Base-by-base conservation (phyloP, 2,329 filamentous ascomycete genomes). In the Corynespora cassiicola region DNA sequence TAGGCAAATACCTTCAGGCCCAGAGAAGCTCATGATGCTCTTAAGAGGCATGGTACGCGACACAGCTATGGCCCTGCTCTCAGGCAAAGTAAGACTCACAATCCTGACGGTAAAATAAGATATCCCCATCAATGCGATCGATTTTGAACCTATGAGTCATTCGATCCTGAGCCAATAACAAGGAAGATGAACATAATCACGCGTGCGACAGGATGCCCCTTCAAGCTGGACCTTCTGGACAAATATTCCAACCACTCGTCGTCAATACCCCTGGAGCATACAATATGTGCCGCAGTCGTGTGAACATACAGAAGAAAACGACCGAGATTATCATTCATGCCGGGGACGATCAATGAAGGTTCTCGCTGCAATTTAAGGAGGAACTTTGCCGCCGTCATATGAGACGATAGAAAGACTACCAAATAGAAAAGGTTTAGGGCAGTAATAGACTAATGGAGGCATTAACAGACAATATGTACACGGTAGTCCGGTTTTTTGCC, bases 21-120 rank as follows among this genome's bases (percentile, higher is more conserved):
- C 39, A 31, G 42, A 42, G 47, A 47, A 44, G 42, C 39, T 19
- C 44, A 47, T 36, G 31, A 41, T 15, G 47, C 47, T 6, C 43
- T 50, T 19, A 50, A 42, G 31, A 34, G 17, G 29, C 34, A 50
- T 33, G 31, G 43, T 27, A 46, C 42, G 34, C 34, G 42, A 18
- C 31, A 50, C 34, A 26, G 39, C 27, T 50, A 50, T 27, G 43
- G 47, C 36, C 47, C 47, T 23, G 34, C 43, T 18, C 39, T 43
- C 10, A 45, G 45, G 35, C 36, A 29, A n/a, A 14, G 42, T 41
- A 29, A 24, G 17, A 35, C 42, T 42, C 36, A 50, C 22, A 38
- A 50, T 37, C 40, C 31, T 6, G 20, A 23, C 35, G 22, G 40
- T 19, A 50, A 46, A 35, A 49, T 29, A 43, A 29, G 39, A 24